These are phyloP conservation scores for Candida railenensis DNA, from an alignment of 805 yeast species.

Conservation along the genomic window DNA sequence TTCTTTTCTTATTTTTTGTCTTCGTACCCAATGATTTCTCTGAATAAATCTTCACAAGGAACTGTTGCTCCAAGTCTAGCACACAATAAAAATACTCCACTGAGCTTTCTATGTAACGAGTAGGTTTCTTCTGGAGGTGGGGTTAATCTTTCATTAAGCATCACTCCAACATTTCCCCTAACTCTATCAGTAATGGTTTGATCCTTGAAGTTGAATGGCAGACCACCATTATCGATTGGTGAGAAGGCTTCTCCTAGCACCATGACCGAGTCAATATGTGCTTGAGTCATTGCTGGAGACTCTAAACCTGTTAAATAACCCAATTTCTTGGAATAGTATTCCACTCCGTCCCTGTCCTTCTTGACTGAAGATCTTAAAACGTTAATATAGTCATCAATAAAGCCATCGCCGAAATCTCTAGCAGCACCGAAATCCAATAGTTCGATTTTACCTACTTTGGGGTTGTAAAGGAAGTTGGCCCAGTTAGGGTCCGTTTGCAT, in stretches of 20 bases:
- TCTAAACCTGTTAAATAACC: conserved; percentile 94
- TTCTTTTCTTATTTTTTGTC: neutral
- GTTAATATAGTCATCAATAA: conserved; percentile 65
- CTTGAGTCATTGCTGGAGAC: conserved; percentile 80
- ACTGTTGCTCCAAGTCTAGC: conserved; percentile 81
- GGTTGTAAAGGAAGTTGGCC: conserved; percentile 93
- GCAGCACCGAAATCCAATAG: conserved; percentile 95
- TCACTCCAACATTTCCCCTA: conserved; percentile 78
- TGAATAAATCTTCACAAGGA: conserved; percentile 74
- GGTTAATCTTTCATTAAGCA: conserved; percentile 87
- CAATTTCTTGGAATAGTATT: conserved; percentile 62
- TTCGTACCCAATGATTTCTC: conserved; percentile 65
- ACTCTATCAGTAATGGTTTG: conserved; percentile 96
- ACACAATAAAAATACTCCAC: conserved; percentile 90
- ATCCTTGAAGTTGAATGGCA: conserved; percentile 64
- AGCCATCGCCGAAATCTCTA: conserved; percentile 67
- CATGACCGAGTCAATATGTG: conserved; percentile 88
- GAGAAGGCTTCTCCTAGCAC: conserved; percentile 92
- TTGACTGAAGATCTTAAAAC: conserved; percentile 73
- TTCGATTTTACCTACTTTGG: conserved; percentile 69
- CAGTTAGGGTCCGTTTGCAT: conserved; percentile 99
- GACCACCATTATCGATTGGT: conserved; percentile 46
- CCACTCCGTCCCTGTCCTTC: conserved; percentile 63
- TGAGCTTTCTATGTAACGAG: conserved; percentile 90
- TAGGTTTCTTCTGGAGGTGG: conserved; percentile 99